A percentile compares a stretch with the other conserved stretches of the same genome.
Conservation (phyloP, 441 rosid genomes). For the Metrosideros polymorpha region DNA sequence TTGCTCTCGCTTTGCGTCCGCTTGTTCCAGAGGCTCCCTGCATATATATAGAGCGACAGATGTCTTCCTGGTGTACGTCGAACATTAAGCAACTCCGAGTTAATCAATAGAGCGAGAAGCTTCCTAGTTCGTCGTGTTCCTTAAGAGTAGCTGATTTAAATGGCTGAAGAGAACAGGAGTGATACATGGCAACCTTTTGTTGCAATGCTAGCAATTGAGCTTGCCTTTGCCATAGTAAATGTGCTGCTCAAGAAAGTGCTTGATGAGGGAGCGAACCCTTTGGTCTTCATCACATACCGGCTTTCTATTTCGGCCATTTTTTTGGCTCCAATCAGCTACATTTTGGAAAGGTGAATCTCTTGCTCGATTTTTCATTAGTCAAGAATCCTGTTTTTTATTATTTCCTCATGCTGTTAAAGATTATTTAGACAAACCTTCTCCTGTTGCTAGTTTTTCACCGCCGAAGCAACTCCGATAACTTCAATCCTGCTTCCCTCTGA, state of each 20-base stretch:
- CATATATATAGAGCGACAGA: slow-evolving; percentile 10
- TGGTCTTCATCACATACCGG: slow-evolving; percentile 52
- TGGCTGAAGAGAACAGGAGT: slow-evolving; percentile 20
- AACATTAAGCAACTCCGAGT: neutral
- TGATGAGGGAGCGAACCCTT: slow-evolving; percentile 37
- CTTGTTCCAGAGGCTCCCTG: slow-evolving; percentile 17
- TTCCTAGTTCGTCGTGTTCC: neutral
- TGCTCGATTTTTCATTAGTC: neutral
- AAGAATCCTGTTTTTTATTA: neutral
- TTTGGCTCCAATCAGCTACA: slow-evolving; percentile 47
- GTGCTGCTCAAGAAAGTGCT: slow-evolving; percentile 47
- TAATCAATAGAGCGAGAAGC: neutral
- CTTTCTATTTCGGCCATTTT: slow-evolving; percentile 33
- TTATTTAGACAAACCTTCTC: neutral
- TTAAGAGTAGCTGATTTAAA: neutral
- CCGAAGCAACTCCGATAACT: neutral
- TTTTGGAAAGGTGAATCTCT: slow-evolving; percentile 44
- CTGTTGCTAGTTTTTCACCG: neutral
- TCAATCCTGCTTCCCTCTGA: neutral
- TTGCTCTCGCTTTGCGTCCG: slow-evolving; percentile 33
- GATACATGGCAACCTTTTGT: slow-evolving; percentile 29
- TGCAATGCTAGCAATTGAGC: slow-evolving; percentile 34
- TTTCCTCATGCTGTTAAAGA: neutral
- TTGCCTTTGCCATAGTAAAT: slow-evolving; percentile 41
- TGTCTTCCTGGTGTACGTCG: neutral